Conservation (phyloP, 441 rosid species). For the Raphanus hybrid region DNA sequence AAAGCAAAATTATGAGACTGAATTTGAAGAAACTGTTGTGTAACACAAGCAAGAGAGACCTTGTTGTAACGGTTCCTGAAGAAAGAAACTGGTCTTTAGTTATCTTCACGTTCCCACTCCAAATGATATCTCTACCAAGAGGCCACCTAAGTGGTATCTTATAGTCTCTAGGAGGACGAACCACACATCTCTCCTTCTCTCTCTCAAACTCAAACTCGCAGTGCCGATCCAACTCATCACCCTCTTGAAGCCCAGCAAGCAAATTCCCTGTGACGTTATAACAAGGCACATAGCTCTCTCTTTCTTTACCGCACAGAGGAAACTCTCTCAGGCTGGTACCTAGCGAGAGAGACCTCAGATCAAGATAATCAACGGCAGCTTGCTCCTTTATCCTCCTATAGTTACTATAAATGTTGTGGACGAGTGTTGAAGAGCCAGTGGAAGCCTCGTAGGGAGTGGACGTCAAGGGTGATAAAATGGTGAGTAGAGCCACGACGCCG, state of each 20-base stretch:
- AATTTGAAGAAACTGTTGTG: slow-evolving; percentile 14
- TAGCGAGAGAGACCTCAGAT: slow-evolving; percentile 65
- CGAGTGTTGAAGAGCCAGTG: slow-evolving; percentile 46
- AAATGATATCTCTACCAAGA: slow-evolving; percentile 86
- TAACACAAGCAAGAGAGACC: slow-evolving; percentile 41
- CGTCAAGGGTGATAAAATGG: slow-evolving; percentile 77
- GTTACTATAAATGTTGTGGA: slow-evolving; percentile 67
- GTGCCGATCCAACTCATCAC: slow-evolving; percentile 91
- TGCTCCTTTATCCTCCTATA: slow-evolving; percentile 94
- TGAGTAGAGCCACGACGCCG: slow-evolving; percentile 71
- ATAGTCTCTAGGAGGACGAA: slow-evolving; percentile 94
- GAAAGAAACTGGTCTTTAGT: slow-evolving; percentile 95
- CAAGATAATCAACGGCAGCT: slow-evolving; percentile 82
- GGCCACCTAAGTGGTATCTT: slow-evolving; percentile 96
- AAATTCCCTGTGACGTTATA: slow-evolving; percentile 81
- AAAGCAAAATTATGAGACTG: neutral
- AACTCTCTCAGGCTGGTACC: slow-evolving; percentile 67
- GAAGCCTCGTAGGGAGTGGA: slow-evolving; percentile 59
- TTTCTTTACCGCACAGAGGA: slow-evolving; percentile 81
- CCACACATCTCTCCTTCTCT: slow-evolving; percentile 60
- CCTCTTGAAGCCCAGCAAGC: slow-evolving; percentile 77
- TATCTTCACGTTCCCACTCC: slow-evolving; percentile 94
- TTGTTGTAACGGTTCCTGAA: slow-evolving; percentile 93
- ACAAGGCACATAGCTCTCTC: slow-evolving; percentile 91
- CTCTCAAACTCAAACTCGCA: slow-evolving; percentile 51